phyloP scores from a whole-genome alignment of 192 early-diverging fungal genomes.

The Phycomyces nitens region DNA sequence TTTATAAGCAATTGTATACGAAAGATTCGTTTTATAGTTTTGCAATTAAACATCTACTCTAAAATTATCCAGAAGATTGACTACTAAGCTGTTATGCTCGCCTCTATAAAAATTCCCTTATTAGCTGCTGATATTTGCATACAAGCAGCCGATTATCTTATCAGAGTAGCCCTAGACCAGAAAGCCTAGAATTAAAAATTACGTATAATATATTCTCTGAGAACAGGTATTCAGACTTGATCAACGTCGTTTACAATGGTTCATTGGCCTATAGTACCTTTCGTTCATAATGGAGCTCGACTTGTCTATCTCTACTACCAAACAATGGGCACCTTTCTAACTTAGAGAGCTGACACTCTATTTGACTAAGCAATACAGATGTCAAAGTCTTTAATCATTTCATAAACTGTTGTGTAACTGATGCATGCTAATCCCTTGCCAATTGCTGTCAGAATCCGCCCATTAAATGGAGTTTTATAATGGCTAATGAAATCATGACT shows the following conservation, averaged over 20 bases:
- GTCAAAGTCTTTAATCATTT: conserved; percentile 14
- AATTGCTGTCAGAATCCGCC: conserved; percentile 16
- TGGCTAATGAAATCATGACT: conserved; percentile 11
- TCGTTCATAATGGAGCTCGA: not conserved
- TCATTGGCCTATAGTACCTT: not conserved
- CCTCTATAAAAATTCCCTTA: not conserved
- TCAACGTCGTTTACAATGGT: not conserved
- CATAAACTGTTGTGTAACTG: not conserved
- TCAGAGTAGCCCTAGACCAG: conserved; percentile 8
- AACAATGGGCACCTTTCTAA: conserved; percentile 26
- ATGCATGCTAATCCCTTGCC: not conserved
- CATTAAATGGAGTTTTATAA: conserved; percentile 15
- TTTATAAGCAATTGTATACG: not conserved
- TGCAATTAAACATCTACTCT: not conserved
- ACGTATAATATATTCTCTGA: not conserved
- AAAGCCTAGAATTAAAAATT: conserved; percentile 10
- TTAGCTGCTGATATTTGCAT: not conserved
- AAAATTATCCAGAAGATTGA: not conserved
- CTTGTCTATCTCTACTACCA: conserved; percentile 24
- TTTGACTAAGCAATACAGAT: conserved; percentile 23
- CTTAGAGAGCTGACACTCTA: conserved; percentile 17
- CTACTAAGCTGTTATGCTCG: not conserved
- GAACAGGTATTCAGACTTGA: not conserved
- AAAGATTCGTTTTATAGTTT: not conserved
- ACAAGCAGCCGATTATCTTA: not conserved